phyloP scores from a whole-genome alignment of 768 basidiomycete genomes.

The Lactifluus hygrophoroides region DNA sequence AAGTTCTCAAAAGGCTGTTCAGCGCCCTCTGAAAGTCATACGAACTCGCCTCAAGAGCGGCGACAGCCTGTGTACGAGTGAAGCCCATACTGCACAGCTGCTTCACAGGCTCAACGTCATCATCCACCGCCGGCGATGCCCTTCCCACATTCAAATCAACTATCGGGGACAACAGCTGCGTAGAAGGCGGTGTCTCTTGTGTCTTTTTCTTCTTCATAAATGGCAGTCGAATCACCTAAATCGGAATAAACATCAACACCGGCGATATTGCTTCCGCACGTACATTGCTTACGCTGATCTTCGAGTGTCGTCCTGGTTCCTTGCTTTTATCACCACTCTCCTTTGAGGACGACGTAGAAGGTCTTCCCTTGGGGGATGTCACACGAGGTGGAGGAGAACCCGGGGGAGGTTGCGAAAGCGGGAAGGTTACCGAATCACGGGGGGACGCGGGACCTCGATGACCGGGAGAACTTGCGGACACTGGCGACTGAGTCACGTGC shows the following conservation, averaged over 20 bases:
- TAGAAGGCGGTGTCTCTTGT: constrained; percentile 38
- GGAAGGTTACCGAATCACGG: constrained; percentile 15
- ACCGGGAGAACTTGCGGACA: constrained; percentile 34
- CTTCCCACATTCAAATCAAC: constrained; percentile 36
- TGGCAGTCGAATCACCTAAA: constrained; percentile 59
- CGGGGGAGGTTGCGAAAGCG: constrained; percentile 26
- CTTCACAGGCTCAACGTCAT: constrained; percentile 70
- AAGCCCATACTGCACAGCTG: constrained; percentile 89
- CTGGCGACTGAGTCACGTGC: constrained; percentile 23
- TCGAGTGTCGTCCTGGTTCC: constrained; percentile 53
- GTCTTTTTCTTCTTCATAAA: constrained; percentile 72
- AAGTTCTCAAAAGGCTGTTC: constrained; percentile 54
- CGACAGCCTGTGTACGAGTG: constrained; percentile 69
- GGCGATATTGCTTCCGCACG: not conserved
- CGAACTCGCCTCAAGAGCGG: constrained; percentile 73
- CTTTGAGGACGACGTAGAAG: constrained; percentile 48
- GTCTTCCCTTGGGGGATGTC: constrained; percentile 47
- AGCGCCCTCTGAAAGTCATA: constrained; percentile 77
- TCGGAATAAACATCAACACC: constrained; percentile 14
- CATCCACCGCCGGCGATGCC: constrained; percentile 48
- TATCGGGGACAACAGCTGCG: constrained; percentile 30
- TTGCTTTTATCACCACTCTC: constrained; percentile 45
- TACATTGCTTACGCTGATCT: constrained; percentile 59
- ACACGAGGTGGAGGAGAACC: constrained; percentile 42
- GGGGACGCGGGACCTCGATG: constrained; percentile 24